Base-by-base conservation (phyloP, 1,284 basidiomycete genomes). In the Cystobasidiaceae sp. region DNA sequence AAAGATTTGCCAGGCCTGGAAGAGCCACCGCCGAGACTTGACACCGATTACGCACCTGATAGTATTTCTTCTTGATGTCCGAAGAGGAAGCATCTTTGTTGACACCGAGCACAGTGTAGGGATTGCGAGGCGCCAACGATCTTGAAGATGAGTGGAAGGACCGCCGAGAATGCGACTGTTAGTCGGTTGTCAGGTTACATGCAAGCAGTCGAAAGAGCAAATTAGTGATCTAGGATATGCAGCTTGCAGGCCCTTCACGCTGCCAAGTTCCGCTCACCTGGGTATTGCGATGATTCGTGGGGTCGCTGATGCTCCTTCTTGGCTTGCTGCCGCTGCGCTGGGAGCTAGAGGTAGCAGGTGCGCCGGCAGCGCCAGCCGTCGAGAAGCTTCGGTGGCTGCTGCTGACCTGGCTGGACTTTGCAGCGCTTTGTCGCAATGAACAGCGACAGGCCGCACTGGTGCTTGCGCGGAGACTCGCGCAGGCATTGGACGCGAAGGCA, bases 11-110 rank as follows among this genome's bases (percentile, higher is more conserved):
- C 21, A 8, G 11, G 23, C 9, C 44, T 8, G 9, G n/a, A 11
- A 11, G 37, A 39, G n/a, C n/a, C n/a, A n/a, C n/a, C n/a, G n/a
- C 30, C 30, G 30, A 27, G 48, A 15, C 9, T n/a, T 15, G 45
- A 56, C 41, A 56, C 23, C 19, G 46, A 15, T 19, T 11, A 43
- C 86, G 74, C 75, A 93, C 93, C 72, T 86, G 83, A 77, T 97
- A 99, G 78, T 98, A 99, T 0, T 85, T 84, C 78, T 96, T 94
- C 83, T 99, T 99, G 75, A 99, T 97, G 71, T 98, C 93, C 45
- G 87, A 84, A 19, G 85, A 76, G 27, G 85, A 82, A 48, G 94
- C 89, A 77, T 93, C 90, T 73, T 86, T 86, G 71, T 83, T 83
- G 13, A 98, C 88, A 28, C 94, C 94, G 8, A 99, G 80, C 19